Evolutionary conservation across 495 filamentous ascomycete genomes (phyloP).

Genomic region (Rostrohypoxylon terebratum): DNA sequence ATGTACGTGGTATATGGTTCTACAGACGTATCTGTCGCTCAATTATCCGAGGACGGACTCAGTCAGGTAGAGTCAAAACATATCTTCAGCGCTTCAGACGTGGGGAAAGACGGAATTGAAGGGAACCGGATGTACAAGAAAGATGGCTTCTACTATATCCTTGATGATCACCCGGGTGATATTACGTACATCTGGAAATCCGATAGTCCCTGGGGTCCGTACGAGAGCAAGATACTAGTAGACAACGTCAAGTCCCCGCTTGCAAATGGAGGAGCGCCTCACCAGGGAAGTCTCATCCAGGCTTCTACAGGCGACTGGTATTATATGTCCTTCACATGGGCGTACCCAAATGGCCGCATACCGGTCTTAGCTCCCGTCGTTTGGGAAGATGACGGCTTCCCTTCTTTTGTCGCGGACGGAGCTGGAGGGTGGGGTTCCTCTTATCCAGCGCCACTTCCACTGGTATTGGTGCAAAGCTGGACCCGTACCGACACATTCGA

Average conservation of each 20-base stretch:
- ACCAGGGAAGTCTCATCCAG: slow-evolving; percentile 69
- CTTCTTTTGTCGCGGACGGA: slow-evolving; percentile 52
- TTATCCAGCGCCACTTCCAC: slow-evolving; percentile 58
- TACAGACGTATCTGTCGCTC: slow-evolving; percentile 61
- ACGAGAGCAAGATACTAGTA: slow-evolving; percentile 53
- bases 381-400: slow-evolving; percentile 65
- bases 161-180: slow-evolving; percentile 58
- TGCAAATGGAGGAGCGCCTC: slow-evolving; percentile 57
- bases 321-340: slow-evolving; percentile 68
- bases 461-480: slow-evolving; percentile 35
- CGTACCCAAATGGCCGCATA: slow-evolving; percentile 67
- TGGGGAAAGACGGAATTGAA: slow-evolving; percentile 58
- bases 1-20: slow-evolving; percentile 70
- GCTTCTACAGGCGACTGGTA: slow-evolving; percentile 67
- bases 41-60: slow-evolving; percentile 61
- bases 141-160: slow-evolving; percentile 67
- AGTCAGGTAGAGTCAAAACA: slow-evolving; percentile 57
- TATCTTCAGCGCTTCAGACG: slow-evolving; percentile 54
- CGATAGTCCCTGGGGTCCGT: slow-evolving; percentile 61
- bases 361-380: slow-evolving; percentile 67
- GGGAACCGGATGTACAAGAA: slow-evolving; percentile 68
- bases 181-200: slow-evolving; percentile 63
- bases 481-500: slow-evolving; percentile 60
- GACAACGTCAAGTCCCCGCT: slow-evolving; percentile 55
- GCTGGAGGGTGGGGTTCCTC: slow-evolving; percentile 59